These are phyloP conservation scores for Hibiscus syriacus DNA, from an alignment of 345 rosid species.

Conservation along the genomic window DNA sequence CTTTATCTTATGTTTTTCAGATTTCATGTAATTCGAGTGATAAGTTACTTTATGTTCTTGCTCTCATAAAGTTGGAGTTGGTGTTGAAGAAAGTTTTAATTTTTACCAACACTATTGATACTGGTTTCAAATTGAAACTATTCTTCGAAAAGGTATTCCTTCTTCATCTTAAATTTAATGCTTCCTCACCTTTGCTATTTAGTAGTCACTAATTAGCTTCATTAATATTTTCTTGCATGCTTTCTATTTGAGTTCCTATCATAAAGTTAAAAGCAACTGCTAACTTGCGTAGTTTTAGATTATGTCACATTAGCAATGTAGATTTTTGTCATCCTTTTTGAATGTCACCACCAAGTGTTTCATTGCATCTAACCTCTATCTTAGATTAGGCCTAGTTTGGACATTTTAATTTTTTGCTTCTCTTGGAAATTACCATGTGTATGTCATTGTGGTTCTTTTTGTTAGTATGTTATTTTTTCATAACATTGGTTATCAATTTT, in stretches of 20 bases:
- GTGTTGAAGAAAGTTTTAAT: slow-evolving; percentile 74
- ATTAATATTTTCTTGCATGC: not conserved
- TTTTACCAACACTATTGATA: slow-evolving; percentile 75
- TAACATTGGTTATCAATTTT: too few relatives aligned
- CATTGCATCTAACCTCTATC: not conserved
- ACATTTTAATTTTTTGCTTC: not conserved
- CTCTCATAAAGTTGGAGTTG: slow-evolving; percentile 74
- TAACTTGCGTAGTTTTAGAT: not conserved
- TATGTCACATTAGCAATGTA: not conserved
- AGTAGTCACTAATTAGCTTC: not conserved
- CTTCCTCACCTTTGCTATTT: not conserved
- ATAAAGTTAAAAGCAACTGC: not conserved
- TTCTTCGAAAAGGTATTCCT: slow-evolving; percentile 73
- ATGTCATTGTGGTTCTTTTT: not conserved
- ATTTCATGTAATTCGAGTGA: slow-evolving; percentile 60
- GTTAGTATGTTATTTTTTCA: too few relatives aligned
- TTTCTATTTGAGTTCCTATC: not conserved
- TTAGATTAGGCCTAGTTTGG: not conserved
- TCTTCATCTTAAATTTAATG: not conserved
- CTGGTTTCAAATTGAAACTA: slow-evolving; percentile 73
- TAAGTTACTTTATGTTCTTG: slow-evolving; percentile 64
- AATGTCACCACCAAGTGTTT: not conserved
- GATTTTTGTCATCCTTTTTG: not conserved
- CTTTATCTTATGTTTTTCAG: slow-evolving; percentile 23
- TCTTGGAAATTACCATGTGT: not conserved